phyloP scores from a whole-genome alignment of 2,329 filamentous ascomycete species.

The Coniochaeta prunicola region DNA sequence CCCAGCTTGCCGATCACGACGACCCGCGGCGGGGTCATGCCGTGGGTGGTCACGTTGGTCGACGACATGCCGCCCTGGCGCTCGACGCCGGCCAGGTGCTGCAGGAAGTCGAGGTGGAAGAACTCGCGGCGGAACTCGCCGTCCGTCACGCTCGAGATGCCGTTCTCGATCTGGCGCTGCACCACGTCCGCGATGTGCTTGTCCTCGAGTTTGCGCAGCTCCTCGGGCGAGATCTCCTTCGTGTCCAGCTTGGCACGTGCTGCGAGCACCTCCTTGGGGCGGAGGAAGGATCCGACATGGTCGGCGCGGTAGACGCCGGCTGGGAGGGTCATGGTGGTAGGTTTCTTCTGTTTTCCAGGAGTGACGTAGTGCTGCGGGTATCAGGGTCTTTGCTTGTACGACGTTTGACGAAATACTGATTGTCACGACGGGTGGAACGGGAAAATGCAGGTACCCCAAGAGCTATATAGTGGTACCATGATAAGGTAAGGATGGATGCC shows the following conservation, averaged over 20 bases:
- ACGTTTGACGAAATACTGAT: background rate
- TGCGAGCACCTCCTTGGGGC: slow-evolving; percentile 39
- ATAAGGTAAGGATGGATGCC: too few species aligned
- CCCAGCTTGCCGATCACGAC: slow-evolving; percentile 47
- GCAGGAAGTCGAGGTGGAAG: slow-evolving; percentile 53
- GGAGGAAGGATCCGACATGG: slow-evolving; percentile 49
- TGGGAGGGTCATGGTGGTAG: slow-evolving; percentile 28
- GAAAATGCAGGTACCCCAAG: background rate
- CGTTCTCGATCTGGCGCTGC: slow-evolving; percentile 37
- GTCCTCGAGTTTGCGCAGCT: slow-evolving; percentile 44
- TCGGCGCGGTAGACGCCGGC: slow-evolving; percentile 40
- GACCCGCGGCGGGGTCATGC: slow-evolving; percentile 44
- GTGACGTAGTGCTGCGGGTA: background rate
- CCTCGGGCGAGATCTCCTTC: slow-evolving; percentile 29
- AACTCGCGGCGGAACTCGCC: slow-evolving; percentile 50
- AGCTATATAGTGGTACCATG: background rate
- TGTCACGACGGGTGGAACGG: background rate
- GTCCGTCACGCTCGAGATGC: slow-evolving; percentile 44
- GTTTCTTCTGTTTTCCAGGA: background rate
- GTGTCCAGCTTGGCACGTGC: slow-evolving; percentile 39
- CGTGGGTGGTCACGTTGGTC: slow-evolving; percentile 36
- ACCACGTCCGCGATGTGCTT: slow-evolving; percentile 40
- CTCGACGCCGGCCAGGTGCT: slow-evolving; percentile 45
- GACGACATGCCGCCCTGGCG: slow-evolving; percentile 36
- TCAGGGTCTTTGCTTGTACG: background rate